Evolutionary conservation across 352 stramenopile species (phyloP).

Genomic region (Pythium coloratum): DNA sequence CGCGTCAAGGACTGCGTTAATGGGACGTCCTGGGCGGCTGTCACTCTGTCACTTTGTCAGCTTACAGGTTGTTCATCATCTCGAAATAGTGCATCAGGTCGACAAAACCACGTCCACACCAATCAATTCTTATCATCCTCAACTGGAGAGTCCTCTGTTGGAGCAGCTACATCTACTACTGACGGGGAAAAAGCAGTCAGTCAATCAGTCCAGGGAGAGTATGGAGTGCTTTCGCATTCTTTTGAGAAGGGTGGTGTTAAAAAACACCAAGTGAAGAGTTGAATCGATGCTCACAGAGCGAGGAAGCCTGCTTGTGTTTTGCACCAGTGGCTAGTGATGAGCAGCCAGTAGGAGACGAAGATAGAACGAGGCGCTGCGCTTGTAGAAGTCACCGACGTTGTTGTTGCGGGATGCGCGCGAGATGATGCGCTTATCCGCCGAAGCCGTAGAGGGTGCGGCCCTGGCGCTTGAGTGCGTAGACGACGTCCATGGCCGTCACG

Average conservation of each 20-base stretch:
- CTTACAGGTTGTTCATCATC: too few relatives aligned
- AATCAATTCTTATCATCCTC: too few relatives aligned
- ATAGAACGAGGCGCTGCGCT: background rate
- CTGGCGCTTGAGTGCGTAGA: conserved; percentile 95
- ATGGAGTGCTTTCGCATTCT: conserved; percentile 12
- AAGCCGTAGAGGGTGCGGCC: conserved; percentile 91
- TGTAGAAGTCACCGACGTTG: conserved; percentile 91
- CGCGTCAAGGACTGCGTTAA: too few relatives aligned
- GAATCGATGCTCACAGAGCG: background rate
- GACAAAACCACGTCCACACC: too few relatives aligned
- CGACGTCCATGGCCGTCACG: conserved; percentile 95
- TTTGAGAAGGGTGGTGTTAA: conserved; percentile 48
- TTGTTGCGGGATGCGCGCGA: background rate
- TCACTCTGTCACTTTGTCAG: too few relatives aligned
- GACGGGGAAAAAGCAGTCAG: background rate
- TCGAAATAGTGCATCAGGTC: too few relatives aligned
- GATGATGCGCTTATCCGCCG: conserved; percentile 45
- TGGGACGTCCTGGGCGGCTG: too few relatives aligned
- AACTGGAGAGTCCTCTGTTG: too few relatives aligned
- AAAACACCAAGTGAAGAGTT: conserved; percentile 42
- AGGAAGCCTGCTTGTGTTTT: background rate
- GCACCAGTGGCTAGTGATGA: conserved; percentile 12
- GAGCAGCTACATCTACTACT: too few relatives aligned
- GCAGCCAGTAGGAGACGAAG: background rate
- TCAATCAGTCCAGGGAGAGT: too few relatives aligned